Percentiles rank a stretch among this genome's conserved stretches.
These are phyloP conservation scores for Sarcomyxa edulis DNA, from an alignment of 768 basidiomycete genomes.

Conservation along the genomic window DNA sequence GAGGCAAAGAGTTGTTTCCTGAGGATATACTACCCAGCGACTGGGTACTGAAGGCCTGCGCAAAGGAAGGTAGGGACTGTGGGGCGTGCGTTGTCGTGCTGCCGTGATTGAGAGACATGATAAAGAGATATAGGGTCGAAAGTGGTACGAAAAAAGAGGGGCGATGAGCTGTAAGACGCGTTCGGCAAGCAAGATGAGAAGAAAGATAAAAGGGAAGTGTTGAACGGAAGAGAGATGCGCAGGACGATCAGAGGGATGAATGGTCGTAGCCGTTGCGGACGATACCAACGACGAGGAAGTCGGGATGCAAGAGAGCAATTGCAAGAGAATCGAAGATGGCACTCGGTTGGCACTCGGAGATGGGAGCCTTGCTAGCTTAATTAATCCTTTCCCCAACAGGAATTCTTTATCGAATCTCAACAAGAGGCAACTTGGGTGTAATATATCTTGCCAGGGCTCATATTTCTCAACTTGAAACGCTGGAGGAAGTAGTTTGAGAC, in stretches of 20 bases:
- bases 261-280: slow-evolving; percentile 6
- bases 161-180: slow-evolving; percentile 5
- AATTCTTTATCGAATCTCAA: no score
- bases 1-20: slow-evolving; percentile 57
- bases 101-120: slow-evolving; percentile 38
- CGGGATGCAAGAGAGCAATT: slow-evolving; percentile 4
- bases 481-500: no score
- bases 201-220: slow-evolving; percentile 6
- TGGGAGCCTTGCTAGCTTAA: no score
- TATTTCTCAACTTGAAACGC: no score
- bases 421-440: no score
- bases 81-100: slow-evolving; percentile 40
- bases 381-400: no score
- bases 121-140: no score
- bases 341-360: no score
- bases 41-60: slow-evolving; percentile 63
- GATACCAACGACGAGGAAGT: slow-evolving; percentile 5
- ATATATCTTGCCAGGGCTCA: no score
- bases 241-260: slow-evolving; percentile 1
- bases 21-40: slow-evolving; percentile 46
- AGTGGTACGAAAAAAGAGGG: slow-evolving; percentile 9
- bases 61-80: slow-evolving; percentile 76
- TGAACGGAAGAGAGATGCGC: slow-evolving; percentile 5
- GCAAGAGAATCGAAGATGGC: neutral
- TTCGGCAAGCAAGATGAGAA: slow-evolving; percentile 7